A percentile compares a stretch with the other conserved stretches of the same genome.
These are phyloP conservation scores for Amylocarpus encephaloides DNA, from an alignment of 2,329 filamentous ascomycete species.

Conservation along the genomic window DNA sequence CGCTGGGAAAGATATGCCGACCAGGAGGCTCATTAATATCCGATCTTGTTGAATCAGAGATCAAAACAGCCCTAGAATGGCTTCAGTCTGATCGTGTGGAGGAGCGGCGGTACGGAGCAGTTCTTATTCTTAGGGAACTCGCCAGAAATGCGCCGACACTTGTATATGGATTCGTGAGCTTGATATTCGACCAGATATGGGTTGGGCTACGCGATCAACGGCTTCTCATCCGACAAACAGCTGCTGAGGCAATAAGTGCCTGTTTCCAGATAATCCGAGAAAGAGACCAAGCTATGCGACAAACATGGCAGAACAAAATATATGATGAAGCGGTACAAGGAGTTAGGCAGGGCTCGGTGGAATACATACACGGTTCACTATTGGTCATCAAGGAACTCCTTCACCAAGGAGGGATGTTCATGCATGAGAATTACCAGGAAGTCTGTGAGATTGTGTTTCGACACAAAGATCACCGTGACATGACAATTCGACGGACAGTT, in stretches of 20 bases:
- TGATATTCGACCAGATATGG: slow-evolving; percentile 95
- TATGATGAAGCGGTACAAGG: slow-evolving; percentile 79
- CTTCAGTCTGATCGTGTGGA: slow-evolving; percentile 92
- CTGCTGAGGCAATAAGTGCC: slow-evolving; percentile 86
- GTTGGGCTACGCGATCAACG: slow-evolving; percentile 84
- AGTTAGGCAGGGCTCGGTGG: slow-evolving; percentile 72
- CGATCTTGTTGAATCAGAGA: slow-evolving; percentile 92
- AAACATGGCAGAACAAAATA: slow-evolving; percentile 84
- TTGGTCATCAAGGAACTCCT: slow-evolving; percentile 89
- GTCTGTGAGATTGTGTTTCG: slow-evolving; percentile 88
- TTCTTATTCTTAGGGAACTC: slow-evolving; percentile 83
- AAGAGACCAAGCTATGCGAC: slow-evolving; percentile 80
- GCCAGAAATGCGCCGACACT: slow-evolving; percentile 89
- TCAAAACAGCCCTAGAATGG: slow-evolving; percentile 94
- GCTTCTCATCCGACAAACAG: slow-evolving; percentile 84
- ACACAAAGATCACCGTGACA: slow-evolving; percentile 87
- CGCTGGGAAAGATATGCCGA: slow-evolving; percentile 82
- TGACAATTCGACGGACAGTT: slow-evolving; percentile 81
- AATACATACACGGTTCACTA: slow-evolving; percentile 89
- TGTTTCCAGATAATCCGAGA: slow-evolving; percentile 95
- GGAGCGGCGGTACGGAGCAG: slow-evolving; percentile 86
- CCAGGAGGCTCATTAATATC: slow-evolving; percentile 92
- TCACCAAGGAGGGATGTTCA: slow-evolving; percentile 96
- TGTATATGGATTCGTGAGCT: slow-evolving; percentile 91
- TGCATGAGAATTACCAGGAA: slow-evolving; percentile 90